Evolutionary conservation across 768 basidiomycete genomes (phyloP), one percentile per base, ranked within the genome.

Genomic region (Hypholoma sublateritium): DNA sequence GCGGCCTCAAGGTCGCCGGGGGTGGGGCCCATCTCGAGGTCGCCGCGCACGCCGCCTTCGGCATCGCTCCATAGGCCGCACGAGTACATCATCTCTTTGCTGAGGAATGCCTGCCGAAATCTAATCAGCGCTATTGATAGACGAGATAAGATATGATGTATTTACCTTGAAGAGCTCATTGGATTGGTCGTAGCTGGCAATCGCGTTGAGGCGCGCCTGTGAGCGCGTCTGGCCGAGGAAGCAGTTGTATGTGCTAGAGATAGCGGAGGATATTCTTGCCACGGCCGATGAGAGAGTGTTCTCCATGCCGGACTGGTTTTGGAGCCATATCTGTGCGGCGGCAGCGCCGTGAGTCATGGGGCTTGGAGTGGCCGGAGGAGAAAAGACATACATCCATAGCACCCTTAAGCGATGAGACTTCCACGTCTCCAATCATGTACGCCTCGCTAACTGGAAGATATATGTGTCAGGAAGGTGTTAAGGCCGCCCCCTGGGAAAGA

Each of bases 61-160:
- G 85, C 77, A n/a, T 87, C 82, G 48, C 75, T 77, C 87, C 91
- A 96, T 53, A 95, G 80, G 1, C 84, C 94, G 69, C 92, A 93
- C 0, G 92, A 94, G 72, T 95, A 96, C 84, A 93, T 95, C 94
- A 96, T 95, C 71, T 95, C 93, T 53, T 83, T 78, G 62, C 87
- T 89, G 21, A 94, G 76, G 77, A 93, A 89, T 46, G 88, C 83
- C 87, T 88, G 58, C 43, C 56, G 55, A 51, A 54, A 53, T 64
- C 52, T 55, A 24, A 59, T 59, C 36, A 59, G 55, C 28, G 9
- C 28, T 32, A 9, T 32, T 32, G 28, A 32, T 32, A 32, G 47
- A 54, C 24, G 24, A 47, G 39, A 21, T 17, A 48, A 53, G 56
- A 32, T 44, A 32, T 41, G 51, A 36, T 57, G 36, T 44, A 60